Percentiles rank a stretch among this genome's conserved stretches.
Evolutionary conservation across 2,329 filamentous ascomycete species (phyloP).

Genomic region (Aspergillus tubingensis): DNA sequence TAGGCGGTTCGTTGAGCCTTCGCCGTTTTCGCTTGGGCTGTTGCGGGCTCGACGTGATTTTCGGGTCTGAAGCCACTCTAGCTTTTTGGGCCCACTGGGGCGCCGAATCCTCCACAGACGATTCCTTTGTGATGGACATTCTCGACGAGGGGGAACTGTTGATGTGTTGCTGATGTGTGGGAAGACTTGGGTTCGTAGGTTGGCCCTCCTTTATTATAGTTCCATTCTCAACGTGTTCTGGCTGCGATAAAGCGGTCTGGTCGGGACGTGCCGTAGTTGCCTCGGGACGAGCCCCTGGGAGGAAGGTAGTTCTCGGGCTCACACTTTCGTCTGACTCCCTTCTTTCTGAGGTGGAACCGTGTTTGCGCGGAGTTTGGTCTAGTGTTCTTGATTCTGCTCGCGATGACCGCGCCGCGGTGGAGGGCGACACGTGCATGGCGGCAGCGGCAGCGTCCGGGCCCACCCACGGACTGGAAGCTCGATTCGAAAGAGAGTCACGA

Average conservation of each 20-base stretch:
- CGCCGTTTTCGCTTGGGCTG: slow-evolving; percentile 52
- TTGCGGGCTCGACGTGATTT: slow-evolving; percentile 28
- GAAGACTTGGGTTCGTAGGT: slow-evolving; percentile 17
- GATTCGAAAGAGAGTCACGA: slow-evolving; percentile 36
- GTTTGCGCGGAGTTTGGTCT: slow-evolving; percentile 32
- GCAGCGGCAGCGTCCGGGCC: slow-evolving; percentile 33
- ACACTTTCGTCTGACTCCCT: slow-evolving; percentile 72
- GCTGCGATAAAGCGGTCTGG: slow-evolving; percentile 24
- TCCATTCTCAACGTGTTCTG: slow-evolving; percentile 32
- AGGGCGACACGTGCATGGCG: slow-evolving; percentile 34
- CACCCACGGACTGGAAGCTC: slow-evolving; percentile 36
- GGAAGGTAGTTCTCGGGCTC: slow-evolving; percentile 68
- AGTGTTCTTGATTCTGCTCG: slow-evolving; percentile 46
- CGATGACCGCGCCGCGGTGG: slow-evolving; percentile 28
- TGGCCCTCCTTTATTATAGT: slow-evolving; percentile 27
- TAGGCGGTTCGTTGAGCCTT: slow-evolving; percentile 56
- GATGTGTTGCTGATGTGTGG: slow-evolving; percentile 20
- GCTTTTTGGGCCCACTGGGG: slow-evolving; percentile 25
- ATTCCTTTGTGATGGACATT: slow-evolving; percentile 20
- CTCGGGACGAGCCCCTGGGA: slow-evolving; percentile 31
- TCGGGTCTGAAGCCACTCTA: slow-evolving; percentile 25
- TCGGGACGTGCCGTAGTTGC: slow-evolving; percentile 31
- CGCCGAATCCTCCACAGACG: slow-evolving; percentile 12
- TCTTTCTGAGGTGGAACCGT: slow-evolving; percentile 61
- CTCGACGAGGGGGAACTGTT: slow-evolving; percentile 33